Conservation (phyloP, 2,329 filamentous ascomycete genomes). For the Kalaharituber pfeilii region DNA sequence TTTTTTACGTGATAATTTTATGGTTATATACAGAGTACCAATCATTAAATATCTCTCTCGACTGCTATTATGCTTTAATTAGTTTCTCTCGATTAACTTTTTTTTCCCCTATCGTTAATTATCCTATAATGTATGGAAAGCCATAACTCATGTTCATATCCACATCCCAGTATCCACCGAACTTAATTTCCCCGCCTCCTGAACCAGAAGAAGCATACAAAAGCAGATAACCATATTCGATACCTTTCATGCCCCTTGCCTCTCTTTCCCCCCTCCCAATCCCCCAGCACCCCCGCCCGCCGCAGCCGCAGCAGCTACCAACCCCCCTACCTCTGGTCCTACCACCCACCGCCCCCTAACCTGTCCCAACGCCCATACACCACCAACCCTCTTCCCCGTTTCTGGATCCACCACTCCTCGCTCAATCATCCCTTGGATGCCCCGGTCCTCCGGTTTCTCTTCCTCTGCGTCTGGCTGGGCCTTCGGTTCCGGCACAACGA, state of each 20-base stretch:
- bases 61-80: too few relatives aligned
- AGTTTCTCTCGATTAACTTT: too few relatives aligned
- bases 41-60: too few relatives aligned
- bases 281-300: neutral
- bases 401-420: neutral
- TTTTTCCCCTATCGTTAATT: too few relatives aligned
- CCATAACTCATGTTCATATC: too few relatives aligned
- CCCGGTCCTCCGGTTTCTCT: neutral
- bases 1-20: too few relatives aligned
- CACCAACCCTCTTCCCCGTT: constrained; percentile 15
- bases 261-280: neutral
- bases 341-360: constrained; percentile 49
- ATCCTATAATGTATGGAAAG: too few relatives aligned
- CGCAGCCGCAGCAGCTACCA: constrained; percentile 8
- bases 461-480: neutral
- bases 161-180: too few relatives aligned
- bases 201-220: too few relatives aligned
- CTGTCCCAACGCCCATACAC: constrained; percentile 39
- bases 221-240: too few relatives aligned
- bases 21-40: too few relatives aligned
- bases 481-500: constrained; percentile 19
- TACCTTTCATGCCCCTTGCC: neutral
- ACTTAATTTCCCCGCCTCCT: too few relatives aligned
- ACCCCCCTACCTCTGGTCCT: constrained; percentile 40
- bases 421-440: neutral